Conservation (phyloP, 495 filamentous ascomycete genomes). For the Penicillium paxilli region DNA sequence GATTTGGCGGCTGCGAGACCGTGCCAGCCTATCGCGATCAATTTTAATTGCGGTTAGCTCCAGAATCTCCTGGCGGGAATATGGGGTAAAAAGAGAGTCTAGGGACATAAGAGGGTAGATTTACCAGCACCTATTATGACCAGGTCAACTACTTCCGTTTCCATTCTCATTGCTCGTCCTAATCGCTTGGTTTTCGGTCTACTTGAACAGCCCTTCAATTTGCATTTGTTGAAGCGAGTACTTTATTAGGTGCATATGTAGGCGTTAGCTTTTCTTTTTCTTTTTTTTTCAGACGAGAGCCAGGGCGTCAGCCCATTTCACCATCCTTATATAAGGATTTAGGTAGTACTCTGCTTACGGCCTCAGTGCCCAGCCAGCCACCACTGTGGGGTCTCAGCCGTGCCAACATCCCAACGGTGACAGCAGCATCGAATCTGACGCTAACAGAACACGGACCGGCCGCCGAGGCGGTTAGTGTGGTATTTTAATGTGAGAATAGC, state of each 20-base stretch:
- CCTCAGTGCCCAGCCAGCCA: slow-evolving; percentile 5
- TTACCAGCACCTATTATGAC: slow-evolving; percentile 11
- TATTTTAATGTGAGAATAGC: too few relatives aligned
- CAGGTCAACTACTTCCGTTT: slow-evolving; percentile 8
- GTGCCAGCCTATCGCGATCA: slow-evolving; percentile 9
- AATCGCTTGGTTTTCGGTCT: slow-evolving; percentile 3
- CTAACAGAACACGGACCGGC: slow-evolving; percentile 6
- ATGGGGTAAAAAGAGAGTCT: slow-evolving; percentile 5
- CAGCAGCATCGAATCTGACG: slow-evolving; percentile 4
- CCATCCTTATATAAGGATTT: slow-evolving; percentile 1
- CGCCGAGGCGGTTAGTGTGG: background rate
- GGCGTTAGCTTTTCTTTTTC: slow-evolving; percentile 1
- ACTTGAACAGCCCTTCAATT: slow-evolving; percentile 1
- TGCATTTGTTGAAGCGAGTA: slow-evolving; percentile 2
- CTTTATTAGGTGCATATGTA: slow-evolving; percentile 3
- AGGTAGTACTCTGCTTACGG: slow-evolving; percentile 4
- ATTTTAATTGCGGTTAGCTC: slow-evolving; percentile 5
- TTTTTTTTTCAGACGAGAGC: too few relatives aligned
- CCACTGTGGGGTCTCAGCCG: slow-evolving; percentile 7
- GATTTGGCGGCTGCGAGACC: slow-evolving; percentile 10
- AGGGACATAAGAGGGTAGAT: slow-evolving; percentile 2
- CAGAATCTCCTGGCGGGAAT: slow-evolving; percentile 3
- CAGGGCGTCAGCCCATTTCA: slow-evolving; percentile 1
- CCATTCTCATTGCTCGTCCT: slow-evolving; percentile 5
- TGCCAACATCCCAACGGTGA: slow-evolving; percentile 6